Conservation (phyloP, 805 yeast genomes). For the Scheffersomyces coipomensis region DNA sequence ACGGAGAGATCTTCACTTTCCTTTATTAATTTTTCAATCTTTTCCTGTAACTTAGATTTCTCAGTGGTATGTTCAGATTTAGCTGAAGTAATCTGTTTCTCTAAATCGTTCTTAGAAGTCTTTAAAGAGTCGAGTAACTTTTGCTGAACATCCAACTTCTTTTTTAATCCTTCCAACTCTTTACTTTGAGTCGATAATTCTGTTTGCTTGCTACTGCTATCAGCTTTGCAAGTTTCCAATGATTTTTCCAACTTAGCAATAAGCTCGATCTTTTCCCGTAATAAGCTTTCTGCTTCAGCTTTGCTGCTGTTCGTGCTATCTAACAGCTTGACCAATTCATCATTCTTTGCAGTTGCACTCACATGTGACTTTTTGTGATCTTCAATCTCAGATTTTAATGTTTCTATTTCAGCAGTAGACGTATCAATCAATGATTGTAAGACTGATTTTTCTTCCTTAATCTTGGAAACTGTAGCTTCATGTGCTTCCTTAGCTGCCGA, state of each 20-base stretch:
- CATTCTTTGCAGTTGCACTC: too few species aligned
- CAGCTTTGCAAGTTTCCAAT: too few species aligned
- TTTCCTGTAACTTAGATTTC: neutral
- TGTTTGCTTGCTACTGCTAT: neutral
- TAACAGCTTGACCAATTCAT: neutral
- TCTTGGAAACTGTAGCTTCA: conserved; percentile 6
- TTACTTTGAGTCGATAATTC: neutral
- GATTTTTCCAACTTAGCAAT: too few species aligned
- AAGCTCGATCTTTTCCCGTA: too few species aligned
- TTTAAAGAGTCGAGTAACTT: neutral
- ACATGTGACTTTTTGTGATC: too few species aligned
- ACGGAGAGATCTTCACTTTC: neutral
- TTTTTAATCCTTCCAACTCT: neutral
- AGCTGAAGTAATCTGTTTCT: too few species aligned
- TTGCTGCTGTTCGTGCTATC: too few species aligned
- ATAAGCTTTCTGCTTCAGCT: too few species aligned
- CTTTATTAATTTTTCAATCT: neutral
- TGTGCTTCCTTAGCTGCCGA: conserved; percentile 10
- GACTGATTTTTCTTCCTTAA: conserved; percentile 1
- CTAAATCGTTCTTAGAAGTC: too few species aligned
- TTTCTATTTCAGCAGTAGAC: neutral
- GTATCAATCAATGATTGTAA: neutral
- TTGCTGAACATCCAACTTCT: neutral
- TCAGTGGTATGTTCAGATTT: neutral
- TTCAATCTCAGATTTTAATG: neutral